These are phyloP conservation scores for Populus pruinosa DNA, from an alignment of 345 rosid genomes.

Conservation along the genomic window DNA sequence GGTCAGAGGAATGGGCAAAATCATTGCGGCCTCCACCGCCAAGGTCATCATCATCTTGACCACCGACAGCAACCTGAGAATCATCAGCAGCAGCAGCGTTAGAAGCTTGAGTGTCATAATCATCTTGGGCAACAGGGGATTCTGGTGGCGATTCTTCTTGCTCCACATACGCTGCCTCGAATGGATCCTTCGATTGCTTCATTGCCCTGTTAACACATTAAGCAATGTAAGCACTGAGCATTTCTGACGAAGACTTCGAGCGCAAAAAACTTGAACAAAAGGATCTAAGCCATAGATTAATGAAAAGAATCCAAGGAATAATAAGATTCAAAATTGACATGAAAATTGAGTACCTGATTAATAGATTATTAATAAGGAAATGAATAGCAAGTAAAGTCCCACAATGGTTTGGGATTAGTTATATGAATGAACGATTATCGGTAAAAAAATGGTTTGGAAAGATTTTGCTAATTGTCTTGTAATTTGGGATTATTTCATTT, in stretches of 20 bases:
- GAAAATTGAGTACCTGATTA: not conserved
- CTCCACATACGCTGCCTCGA: slow-evolving; percentile 84
- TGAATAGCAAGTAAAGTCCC: not conserved
- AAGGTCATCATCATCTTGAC: slow-evolving; percentile 11
- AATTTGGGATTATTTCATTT: too few relatives aligned
- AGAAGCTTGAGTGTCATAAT: slow-evolving; percentile 22
- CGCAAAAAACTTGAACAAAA: not conserved
- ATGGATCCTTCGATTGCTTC: slow-evolving; percentile 89
- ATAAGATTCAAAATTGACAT: not conserved
- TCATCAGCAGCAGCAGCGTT: slow-evolving; percentile 22
- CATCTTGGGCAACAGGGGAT: slow-evolving; percentile 51
- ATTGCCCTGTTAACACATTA: slow-evolving; percentile 20
- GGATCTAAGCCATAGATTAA: not conserved
- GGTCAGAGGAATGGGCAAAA: slow-evolving; percentile 4
- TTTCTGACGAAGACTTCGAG: not conserved
- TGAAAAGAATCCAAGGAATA: not conserved
- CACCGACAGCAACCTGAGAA: slow-evolving; percentile 4
- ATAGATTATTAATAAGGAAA: not conserved
- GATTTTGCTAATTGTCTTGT: too few relatives aligned
- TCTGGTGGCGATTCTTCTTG: slow-evolving; percentile 68
- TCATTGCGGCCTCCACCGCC: not conserved
- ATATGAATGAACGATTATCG: too few relatives aligned
- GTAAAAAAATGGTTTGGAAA: too few relatives aligned
- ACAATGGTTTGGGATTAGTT: not conserved
- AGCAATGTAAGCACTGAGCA: not conserved